phyloP scores from a whole-genome alignment of 2,329 filamentous ascomycete species.

The Alternaria longipes region DNA sequence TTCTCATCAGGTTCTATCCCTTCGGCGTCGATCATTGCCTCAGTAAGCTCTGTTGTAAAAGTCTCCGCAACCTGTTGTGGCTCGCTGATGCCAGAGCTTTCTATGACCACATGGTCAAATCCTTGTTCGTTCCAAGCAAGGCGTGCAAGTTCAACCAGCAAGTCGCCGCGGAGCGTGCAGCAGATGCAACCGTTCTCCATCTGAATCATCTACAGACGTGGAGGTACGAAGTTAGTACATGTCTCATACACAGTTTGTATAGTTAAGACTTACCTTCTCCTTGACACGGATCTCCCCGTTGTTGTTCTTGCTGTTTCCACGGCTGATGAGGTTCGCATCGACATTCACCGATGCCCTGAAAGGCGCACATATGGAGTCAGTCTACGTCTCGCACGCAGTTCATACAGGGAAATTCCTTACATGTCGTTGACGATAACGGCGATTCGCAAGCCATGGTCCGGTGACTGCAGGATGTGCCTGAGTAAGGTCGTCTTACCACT shows the following conservation, averaged over 20 bases:
- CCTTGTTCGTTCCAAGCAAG: slow-evolving; percentile 66
- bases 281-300: slow-evolving; percentile 62
- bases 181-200: slow-evolving; percentile 76
- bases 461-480: slow-evolving; percentile 71
- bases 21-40: slow-evolving; percentile 57
- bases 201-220: slow-evolving; percentile 49
- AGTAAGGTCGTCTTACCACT: slow-evolving; percentile 77
- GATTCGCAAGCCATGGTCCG: slow-evolving; percentile 72
- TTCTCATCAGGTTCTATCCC: slow-evolving; percentile 56
- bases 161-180: slow-evolving; percentile 75
- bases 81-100: slow-evolving; percentile 76
- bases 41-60: slow-evolving; percentile 64
- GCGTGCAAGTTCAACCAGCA: slow-evolving; percentile 73
- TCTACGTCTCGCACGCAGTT: neutral
- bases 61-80: slow-evolving; percentile 79
- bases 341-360: slow-evolving; percentile 68
- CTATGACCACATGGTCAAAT: slow-evolving; percentile 77
- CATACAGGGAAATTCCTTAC: neutral
- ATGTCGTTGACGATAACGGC: slow-evolving; percentile 72
- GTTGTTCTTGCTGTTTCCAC: slow-evolving; percentile 34
- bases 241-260: neutral
- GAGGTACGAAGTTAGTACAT: neutral
- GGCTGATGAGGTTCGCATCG: slow-evolving; percentile 69
- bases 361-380: neutral
- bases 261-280: slow-evolving; percentile 59